A percentile compares a stretch with the other conserved stretches of the same genome.
Evolutionary conservation across 2,329 filamentous ascomycete species (phyloP).

Genomic region (Fusarium protoensiforme): DNA sequence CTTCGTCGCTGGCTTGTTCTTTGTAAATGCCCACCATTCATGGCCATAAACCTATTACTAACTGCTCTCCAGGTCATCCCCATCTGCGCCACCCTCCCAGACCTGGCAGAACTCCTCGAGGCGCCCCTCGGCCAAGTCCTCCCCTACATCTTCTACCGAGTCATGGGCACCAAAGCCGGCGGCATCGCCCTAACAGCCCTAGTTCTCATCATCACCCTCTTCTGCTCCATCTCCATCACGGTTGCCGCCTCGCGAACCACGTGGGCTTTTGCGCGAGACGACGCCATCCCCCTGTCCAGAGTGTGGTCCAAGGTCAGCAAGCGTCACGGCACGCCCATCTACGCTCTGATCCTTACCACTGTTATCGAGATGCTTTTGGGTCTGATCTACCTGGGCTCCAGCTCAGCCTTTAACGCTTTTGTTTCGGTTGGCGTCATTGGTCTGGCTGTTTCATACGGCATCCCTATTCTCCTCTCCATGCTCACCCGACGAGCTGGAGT

Average conservation of each 20-base stretch:
- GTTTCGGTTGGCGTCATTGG: conserved; percentile 85
- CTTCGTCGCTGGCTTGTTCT: conserved; percentile 69
- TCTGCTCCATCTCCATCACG: conserved; percentile 78
- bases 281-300: conserved; percentile 75
- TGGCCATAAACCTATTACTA: conserved; percentile 55
- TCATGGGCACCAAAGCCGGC: conserved; percentile 78
- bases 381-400: conserved; percentile 81
- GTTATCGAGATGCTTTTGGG: conserved; percentile 77
- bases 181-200: conserved; percentile 81
- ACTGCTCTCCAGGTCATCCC: conserved; percentile 28
- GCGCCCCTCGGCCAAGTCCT: conserved; percentile 81
- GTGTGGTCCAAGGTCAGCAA: conserved; percentile 75
- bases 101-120: conserved; percentile 70
- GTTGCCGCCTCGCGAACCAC: conserved; percentile 80
- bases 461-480: conserved; percentile 79
- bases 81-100: conserved; percentile 73
- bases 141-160: conserved; percentile 78
- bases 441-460: conserved; percentile 77
- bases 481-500: conserved; percentile 72
- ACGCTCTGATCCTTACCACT: conserved; percentile 75
- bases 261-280: conserved; percentile 80
- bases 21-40: conserved; percentile 65
- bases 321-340: conserved; percentile 75
- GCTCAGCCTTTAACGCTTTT: conserved; percentile 81
- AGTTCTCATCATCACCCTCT: conserved; percentile 79